Base-by-base conservation (phyloP, 164 flowering plant species). In the Dillenia suffruticosa region DNA sequence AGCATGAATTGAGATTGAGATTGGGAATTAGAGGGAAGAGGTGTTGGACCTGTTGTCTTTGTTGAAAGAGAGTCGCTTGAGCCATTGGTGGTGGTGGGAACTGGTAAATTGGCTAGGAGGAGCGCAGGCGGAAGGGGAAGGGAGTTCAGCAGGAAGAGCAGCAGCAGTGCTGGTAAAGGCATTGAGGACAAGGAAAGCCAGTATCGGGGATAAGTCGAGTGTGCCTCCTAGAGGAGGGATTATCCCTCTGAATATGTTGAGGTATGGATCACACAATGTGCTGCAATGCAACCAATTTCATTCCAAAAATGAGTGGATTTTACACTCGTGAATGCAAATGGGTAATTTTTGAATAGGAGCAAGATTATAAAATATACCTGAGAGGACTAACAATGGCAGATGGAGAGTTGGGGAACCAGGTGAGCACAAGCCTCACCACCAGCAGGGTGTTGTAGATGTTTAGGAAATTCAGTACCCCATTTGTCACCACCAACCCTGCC, bases 371-470 rank as follows among this genome's bases (percentile, higher is more conserved):
- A 9, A 8, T 19, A 46, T 75, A 93, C 98, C 97, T 93, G 74
- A 90, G 90, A 48, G 98, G 98, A 72, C 80, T 81, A 58, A 91
- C 95, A 70, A 94, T 83, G 68, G 85, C 95, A 4, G 91, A 85
- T 63, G 99, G 99, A 54, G 99, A 57, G 68, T 83, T 89, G 7
- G 97, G 98, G 69, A 93, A 93, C 98, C 98, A 93, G 49, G 99
- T 94, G 74, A 94, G 78, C 57, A 94, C 97, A 62, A 94, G 95
- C 82, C 99, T 80, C 55, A 72, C 77, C 69, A 91, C 73, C 80
- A 94, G 72, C 60, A 94, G 47, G 13, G 97, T 80, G 68, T 89
- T 91, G 75, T 87, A 94, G 60, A 94, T 64, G 74, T 83, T 94
- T 70, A 94, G 72, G 85, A 94, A 93, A 70, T 89, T 93, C 43